A percentile compares a stretch with the other conserved stretches of the same genome.
phyloP scores from a whole-genome alignment of 2,329 filamentous ascomycete genomes.

The Pseudogymnoascus sp. region DNA sequence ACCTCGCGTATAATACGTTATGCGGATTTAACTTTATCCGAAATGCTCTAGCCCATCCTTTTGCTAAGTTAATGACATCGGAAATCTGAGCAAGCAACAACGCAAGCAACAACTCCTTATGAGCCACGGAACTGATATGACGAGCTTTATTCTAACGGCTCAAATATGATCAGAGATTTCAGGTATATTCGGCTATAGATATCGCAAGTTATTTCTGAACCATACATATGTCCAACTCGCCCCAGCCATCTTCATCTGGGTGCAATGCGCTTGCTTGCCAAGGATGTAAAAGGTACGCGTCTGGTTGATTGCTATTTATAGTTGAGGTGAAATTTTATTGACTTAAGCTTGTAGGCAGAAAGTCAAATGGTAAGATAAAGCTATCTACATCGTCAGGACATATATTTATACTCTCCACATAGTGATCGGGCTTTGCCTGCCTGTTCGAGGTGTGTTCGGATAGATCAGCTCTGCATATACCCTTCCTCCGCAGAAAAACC shows the following conservation, averaged over 20 bases:
- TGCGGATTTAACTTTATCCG: background rate
- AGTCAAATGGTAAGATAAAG: background rate
- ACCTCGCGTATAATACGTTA: background rate
- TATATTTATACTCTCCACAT: background rate
- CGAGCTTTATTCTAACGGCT: background rate
- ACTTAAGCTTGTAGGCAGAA: background rate
- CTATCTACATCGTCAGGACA: background rate
- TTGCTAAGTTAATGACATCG: background rate
- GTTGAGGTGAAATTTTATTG: background rate
- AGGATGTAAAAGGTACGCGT: background rate
- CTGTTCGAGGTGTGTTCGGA: background rate
- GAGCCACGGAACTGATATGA: background rate
- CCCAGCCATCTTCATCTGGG: background rate
- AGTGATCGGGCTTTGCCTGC: background rate
- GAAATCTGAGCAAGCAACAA: background rate
- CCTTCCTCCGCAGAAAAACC: background rate
- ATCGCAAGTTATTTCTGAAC: background rate
- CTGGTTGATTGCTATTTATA: background rate
- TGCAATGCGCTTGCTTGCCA: background rate
- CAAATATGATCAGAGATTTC: background rate
- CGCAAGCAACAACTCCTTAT: background rate
- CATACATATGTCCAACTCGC: background rate
- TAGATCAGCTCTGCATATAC: background rate
- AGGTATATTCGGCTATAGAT: background rate
- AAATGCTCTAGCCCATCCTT: background rate